Conservation (phyloP, 371 early-diverging fungal species). For the Coemansia sp. region DNA sequence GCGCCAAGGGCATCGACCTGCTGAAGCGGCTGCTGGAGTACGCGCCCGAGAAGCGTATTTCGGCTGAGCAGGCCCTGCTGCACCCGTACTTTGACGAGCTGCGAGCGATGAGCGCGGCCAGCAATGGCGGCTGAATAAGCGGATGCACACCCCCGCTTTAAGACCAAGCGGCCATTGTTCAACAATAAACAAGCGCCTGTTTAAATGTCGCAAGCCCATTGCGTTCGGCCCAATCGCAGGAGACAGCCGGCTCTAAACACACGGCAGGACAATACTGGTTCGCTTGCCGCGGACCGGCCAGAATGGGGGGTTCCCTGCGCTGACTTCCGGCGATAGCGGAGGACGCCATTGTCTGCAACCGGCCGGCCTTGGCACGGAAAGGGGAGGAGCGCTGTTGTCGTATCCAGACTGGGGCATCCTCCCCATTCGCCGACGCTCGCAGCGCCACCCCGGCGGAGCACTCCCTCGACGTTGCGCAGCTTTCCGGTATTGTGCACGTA, state of each 20-base stretch:
- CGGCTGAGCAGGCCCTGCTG: constrained; percentile 57
- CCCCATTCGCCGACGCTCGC: background rate
- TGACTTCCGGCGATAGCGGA: background rate
- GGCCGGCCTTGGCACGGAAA: too few relatives aligned
- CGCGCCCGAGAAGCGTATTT: constrained; percentile 59
- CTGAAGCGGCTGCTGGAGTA: constrained; percentile 60
- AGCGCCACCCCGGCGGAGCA: too few relatives aligned
- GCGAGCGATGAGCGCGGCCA: constrained; percentile 18
- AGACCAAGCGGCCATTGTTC: background rate
- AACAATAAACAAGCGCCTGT: too few relatives aligned
- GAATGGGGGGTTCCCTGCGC: background rate
- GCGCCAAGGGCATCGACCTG: constrained; percentile 77
- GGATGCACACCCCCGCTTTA: background rate
- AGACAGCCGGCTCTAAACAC: too few relatives aligned
- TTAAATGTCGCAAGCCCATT: too few relatives aligned
- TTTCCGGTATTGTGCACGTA: too few relatives aligned
- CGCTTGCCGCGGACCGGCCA: too few relatives aligned
- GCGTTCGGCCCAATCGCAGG: too few relatives aligned
- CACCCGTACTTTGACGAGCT: constrained; percentile 52
- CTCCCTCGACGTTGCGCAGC: too few relatives aligned
- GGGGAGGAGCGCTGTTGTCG: too few relatives aligned
- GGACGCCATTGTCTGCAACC: background rate
- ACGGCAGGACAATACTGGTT: too few relatives aligned
- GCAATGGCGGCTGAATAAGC: constrained; percentile 1
- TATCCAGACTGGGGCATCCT: background rate